Percentiles rank a stretch among this genome's conserved stretches.
These are phyloP conservation scores for Spathaspora sp. DNA, from an alignment of 805 yeast species.

Conservation along the genomic window DNA sequence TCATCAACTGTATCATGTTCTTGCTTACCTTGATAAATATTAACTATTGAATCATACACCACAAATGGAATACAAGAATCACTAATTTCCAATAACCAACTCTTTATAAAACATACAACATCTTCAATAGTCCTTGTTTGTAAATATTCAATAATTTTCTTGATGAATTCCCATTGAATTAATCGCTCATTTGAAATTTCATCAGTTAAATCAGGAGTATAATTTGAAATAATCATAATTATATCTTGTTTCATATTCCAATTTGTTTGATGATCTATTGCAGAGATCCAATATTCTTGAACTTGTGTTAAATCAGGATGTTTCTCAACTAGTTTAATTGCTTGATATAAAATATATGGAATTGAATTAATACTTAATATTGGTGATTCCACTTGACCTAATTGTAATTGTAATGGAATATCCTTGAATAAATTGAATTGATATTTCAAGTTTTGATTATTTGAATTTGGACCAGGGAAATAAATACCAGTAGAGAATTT, in stretches of 20 bases:
- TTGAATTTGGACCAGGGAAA: conserved; percentile 25
- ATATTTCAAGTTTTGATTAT: conserved; percentile 34
- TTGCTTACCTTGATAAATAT: conserved; percentile 10
- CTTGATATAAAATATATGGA: conserved; percentile 26
- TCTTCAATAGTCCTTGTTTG: conserved; percentile 2
- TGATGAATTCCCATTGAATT: conserved; percentile 20
- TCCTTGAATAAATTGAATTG: conserved; percentile 39
- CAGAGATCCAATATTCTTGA: conserved; percentile 22
- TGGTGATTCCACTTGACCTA: conserved; percentile 9
- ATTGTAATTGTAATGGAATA: conserved; percentile 32
- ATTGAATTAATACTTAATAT: conserved; percentile 25
- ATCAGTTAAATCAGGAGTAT: conserved; percentile 5
- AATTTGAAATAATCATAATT: neutral
- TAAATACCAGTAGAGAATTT: conserved; percentile 36
- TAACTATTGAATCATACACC: conserved; percentile 30
- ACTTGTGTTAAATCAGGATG: conserved; percentile 4
- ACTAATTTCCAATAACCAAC: conserved; percentile 38
- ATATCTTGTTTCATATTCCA: conserved; percentile 32
- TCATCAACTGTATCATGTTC: conserved; percentile 3
- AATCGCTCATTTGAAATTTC: conserved; percentile 14
- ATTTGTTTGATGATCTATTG: conserved; percentile 11
- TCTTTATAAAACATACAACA: conserved; percentile 30
- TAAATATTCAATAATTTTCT: conserved; percentile 13
- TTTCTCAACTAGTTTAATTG: conserved; percentile 17
- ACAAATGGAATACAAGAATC: conserved; percentile 42